Base-by-base conservation (phyloP, 257 asterid genomes). In the Prunella vulgaris region DNA sequence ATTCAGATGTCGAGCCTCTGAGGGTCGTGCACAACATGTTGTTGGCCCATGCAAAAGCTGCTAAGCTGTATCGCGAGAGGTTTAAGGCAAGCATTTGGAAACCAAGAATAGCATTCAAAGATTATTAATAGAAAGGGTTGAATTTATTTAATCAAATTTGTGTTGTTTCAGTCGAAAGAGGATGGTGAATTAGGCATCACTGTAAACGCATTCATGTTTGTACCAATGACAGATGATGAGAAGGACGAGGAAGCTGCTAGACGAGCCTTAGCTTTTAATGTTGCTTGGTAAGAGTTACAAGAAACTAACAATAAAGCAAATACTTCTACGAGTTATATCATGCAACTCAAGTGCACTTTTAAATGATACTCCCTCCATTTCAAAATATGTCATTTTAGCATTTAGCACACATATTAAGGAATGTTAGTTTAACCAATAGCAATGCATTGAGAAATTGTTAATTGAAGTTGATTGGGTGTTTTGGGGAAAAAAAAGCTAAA, bases 1-100 rank as follows among this genome's bases (percentile, higher is more conserved):
- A 88, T 79, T 86, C 95, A 7, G 97, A 93, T 51, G 69, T 80
- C 1, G 96, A 89, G 81, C 96, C 98, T 73, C 77, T 92, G 66
- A 64, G 78, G 62, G 84, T 78, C 1, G 66, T 30, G 66, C 96
- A 89, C 74, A 87, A 89, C 64, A 80, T 84, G 90, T 54, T 92
- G 66, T 59, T 89, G 74, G 96, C 84, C 18, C 97, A 92, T 77
- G 92, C 89, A 66, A 89, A 77, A 74, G 92, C 90, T 18, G 86
- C 79, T 63, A 85, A 84, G 61, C 32, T 89, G 40, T 91, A 82
- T 59, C 84, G 76, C 1, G 83, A 87, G 53, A 78, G 48, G 38
- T 87, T 80, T 72, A 90, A 84, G 88, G 97, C 72, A 73, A 85
- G 87, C 1, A 49, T 5, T 32, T 17, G 9, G 14, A 40, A 61